Evolutionary conservation across 108 stramenopile species (phyloP).

Genomic region (Schizochytrium sp.): DNA sequence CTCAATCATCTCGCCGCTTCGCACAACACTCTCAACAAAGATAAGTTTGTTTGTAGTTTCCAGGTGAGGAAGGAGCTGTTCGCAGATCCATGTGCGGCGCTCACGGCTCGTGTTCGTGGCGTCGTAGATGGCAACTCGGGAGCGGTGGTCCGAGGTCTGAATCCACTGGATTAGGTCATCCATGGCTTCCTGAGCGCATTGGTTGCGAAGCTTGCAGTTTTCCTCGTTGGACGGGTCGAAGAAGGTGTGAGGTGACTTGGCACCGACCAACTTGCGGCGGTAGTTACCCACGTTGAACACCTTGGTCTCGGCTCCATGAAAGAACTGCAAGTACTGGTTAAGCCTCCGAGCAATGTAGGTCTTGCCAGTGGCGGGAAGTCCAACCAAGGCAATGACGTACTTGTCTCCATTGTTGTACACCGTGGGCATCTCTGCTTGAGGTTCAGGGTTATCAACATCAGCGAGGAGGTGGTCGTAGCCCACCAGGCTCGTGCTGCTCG

Average conservation of each 20-base stretch:
- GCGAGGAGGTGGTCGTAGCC: constrained; percentile 60
- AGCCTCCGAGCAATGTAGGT: constrained; percentile 96
- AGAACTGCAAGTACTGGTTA: constrained; percentile 88
- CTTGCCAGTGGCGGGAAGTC: constrained; percentile 95
- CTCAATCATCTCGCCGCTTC: constrained; percentile 84
- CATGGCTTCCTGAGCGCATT: constrained; percentile 87
- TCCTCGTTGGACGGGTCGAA: constrained; percentile 90
- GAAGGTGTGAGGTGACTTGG: constrained; percentile 77
- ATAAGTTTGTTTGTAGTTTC: constrained; percentile 83
- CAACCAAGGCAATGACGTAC: constrained; percentile 93
- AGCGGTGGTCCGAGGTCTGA: constrained; percentile 77
- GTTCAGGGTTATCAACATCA: constrained; percentile 47
- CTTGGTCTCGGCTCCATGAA: constrained; percentile 87
- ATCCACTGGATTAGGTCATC: constrained; percentile 87
- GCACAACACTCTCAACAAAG: constrained; percentile 90
- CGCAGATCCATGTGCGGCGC: constrained; percentile 77
- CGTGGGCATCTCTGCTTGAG: constrained; percentile 33
- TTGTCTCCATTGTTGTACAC: constrained; percentile 65
- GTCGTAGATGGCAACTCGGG: constrained; percentile 94
- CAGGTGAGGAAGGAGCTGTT: constrained; percentile 61
- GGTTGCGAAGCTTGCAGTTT: constrained; percentile 75
- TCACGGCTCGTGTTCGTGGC: constrained; percentile 90
- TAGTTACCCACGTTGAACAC: constrained; percentile 96
- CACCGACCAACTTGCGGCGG: constrained; percentile 73
- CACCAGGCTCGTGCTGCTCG: constrained; percentile 28